Conservation (phyloP, 2,329 filamentous ascomycete species). For the Colletotrichum sp. region DNA sequence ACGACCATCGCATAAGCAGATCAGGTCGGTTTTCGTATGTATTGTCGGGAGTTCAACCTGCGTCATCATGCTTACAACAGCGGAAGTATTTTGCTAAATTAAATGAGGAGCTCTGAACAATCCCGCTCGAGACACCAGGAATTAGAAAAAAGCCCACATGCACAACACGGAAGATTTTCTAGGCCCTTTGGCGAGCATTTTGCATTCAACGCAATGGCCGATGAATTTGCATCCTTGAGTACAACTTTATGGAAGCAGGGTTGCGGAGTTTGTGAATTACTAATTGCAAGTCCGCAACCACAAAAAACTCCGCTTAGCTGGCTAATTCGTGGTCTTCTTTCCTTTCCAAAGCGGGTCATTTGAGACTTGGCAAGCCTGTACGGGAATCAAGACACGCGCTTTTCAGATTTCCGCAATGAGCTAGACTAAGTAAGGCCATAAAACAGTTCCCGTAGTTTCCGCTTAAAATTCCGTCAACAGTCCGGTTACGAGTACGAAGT, state of each 20-base stretch:
- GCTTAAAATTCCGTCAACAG: neutral
- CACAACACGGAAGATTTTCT: neutral
- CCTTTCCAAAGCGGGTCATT: neutral
- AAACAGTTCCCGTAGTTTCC: neutral
- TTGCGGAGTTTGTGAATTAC: neutral
- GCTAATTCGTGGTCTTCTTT: neutral
- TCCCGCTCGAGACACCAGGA: neutral
- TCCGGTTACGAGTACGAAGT: neutral
- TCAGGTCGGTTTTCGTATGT: neutral
- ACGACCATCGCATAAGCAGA: neutral
- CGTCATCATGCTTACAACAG: neutral
- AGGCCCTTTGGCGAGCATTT: neutral
- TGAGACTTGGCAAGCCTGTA: neutral
- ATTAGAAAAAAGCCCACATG: neutral
- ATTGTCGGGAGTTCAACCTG: neutral
- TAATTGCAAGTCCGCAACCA: neutral
- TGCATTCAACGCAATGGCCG: neutral
- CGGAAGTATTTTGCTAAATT: neutral
- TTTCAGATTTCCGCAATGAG: neutral
- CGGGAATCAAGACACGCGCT: neutral
- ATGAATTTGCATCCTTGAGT: neutral
- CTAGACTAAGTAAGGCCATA: neutral
- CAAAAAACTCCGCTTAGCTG: neutral
- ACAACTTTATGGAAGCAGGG: neutral
- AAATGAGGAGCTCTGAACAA: neutral